A percentile compares a stretch with the other conserved stretches of the same genome.
Evolutionary conservation across 352 stramenopile species (phyloP).

Genomic region (Phytopythium delawarense): DNA sequence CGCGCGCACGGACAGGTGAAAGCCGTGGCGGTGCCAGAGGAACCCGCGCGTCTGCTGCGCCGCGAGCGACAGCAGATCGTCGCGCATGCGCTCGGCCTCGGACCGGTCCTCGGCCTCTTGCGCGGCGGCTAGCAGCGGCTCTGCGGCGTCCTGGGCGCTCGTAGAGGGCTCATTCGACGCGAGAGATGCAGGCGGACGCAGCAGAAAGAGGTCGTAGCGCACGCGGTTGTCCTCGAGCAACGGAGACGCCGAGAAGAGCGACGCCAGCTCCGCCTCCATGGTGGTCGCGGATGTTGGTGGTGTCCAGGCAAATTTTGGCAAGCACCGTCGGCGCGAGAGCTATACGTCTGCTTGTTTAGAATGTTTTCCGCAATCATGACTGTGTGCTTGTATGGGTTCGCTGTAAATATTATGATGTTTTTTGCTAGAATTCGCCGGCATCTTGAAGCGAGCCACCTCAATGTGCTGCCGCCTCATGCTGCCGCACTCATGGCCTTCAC

Average conservation of each 20-base stretch:
- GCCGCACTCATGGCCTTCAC: too few relatives aligned
- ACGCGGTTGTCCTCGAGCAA: slow-evolving; percentile 2
- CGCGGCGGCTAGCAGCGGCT: not conserved
- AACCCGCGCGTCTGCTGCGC: slow-evolving; percentile 34
- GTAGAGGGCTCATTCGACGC: not conserved
- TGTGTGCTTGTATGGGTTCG: not conserved
- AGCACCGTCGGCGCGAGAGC: not conserved
- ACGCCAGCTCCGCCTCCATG: slow-evolving; percentile 3
- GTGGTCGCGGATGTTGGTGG: not conserved
- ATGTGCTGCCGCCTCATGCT: not conserved
- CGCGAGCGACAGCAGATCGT: slow-evolving; percentile 20
- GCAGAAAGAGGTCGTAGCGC: slow-evolving; percentile 9
- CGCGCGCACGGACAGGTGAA: slow-evolving; percentile 27
- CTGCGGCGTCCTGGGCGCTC: not conserved
- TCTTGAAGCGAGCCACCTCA: not conserved
- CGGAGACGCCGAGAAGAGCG: slow-evolving; percentile 4
- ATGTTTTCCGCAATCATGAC: not conserved
- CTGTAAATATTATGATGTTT: not conserved
- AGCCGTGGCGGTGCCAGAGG: slow-evolving; percentile 52
- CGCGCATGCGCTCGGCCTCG: slow-evolving; percentile 13
- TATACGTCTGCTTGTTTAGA: not conserved
- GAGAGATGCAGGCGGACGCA: not conserved
- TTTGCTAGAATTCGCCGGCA: not conserved
- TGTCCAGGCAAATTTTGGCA: not conserved
- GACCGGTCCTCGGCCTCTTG: slow-evolving; percentile 6